Conservation (phyloP, 495 filamentous ascomycete genomes). For the Immersiella caudata region DNA sequence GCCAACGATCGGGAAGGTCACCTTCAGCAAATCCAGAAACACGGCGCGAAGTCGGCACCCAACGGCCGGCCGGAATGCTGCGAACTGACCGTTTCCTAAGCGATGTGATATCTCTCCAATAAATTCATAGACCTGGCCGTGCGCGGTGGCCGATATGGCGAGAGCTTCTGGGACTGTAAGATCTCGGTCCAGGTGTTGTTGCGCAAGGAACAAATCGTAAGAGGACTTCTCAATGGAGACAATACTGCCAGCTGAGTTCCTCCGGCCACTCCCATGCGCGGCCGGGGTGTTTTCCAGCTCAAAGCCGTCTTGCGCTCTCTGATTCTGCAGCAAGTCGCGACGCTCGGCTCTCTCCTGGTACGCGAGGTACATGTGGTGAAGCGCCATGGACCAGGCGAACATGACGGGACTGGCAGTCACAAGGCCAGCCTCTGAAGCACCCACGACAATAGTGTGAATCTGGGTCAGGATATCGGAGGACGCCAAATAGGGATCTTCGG, state of each 20-base stretch:
- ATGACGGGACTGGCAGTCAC: slow-evolving; percentile 64
- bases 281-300: slow-evolving; percentile 40
- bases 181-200: slow-evolving; percentile 45
- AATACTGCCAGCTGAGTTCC: slow-evolving; percentile 55
- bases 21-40: slow-evolving; percentile 67
- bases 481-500: slow-evolving; percentile 61
- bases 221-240: slow-evolving; percentile 52
- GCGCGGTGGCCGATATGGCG: slow-evolving; percentile 56
- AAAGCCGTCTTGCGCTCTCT: slow-evolving; percentile 60
- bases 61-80: slow-evolving; percentile 50
- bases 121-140: slow-evolving; percentile 62
- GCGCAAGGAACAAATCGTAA: slow-evolving; percentile 51
- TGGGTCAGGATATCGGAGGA: slow-evolving; percentile 63
- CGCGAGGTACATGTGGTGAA: slow-evolving; percentile 66
- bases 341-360: slow-evolving; percentile 61
- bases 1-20: slow-evolving; percentile 57
- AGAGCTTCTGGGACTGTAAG: slow-evolving; percentile 40
- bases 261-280: slow-evolving; percentile 40
- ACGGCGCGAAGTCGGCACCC: slow-evolving; percentile 57
- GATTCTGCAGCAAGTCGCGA: slow-evolving; percentile 63
- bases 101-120: slow-evolving; percentile 58
- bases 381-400: slow-evolving; percentile 75
- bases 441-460: slow-evolving; percentile 64
- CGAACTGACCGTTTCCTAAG: slow-evolving; percentile 48
- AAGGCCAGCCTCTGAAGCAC: slow-evolving; percentile 50